These are phyloP conservation scores for Suillus alpinus DNA, from an alignment of 768 basidiomycete species.

Conservation along the genomic window DNA sequence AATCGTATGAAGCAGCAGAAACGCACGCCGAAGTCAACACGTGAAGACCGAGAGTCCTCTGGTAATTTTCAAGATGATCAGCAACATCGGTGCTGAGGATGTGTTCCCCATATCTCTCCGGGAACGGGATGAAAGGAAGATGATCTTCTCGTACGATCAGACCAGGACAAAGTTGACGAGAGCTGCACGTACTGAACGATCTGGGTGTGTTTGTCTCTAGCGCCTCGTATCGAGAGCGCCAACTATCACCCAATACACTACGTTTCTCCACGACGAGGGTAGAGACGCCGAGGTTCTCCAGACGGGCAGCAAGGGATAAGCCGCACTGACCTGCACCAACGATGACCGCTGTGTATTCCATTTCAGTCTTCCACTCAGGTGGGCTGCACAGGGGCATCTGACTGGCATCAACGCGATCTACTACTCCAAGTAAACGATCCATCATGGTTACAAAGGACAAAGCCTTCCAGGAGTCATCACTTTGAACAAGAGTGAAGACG, in stretches of 20 bases:
- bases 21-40: background rate
- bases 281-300: slow-evolving; percentile 44
- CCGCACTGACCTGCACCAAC: slow-evolving; percentile 36
- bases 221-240: slow-evolving; percentile 65
- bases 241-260: slow-evolving; percentile 56
- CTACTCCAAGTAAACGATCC: background rate
- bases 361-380: slow-evolving; percentile 12
- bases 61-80: slow-evolving; percentile 9
- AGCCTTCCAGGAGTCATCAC: slow-evolving; percentile 2
- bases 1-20: background rate
- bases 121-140: slow-evolving; percentile 6
- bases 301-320: slow-evolving; percentile 16
- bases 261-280: slow-evolving; percentile 64
- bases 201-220: slow-evolving; percentile 25
- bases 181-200: slow-evolving; percentile 3
- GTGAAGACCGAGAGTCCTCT: slow-evolving; percentile 4
- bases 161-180: background rate
- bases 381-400: background rate
- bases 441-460: slow-evolving; percentile 3
- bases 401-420: background rate
- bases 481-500: background rate
- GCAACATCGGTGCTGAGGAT: slow-evolving; percentile 5
- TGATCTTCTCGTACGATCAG: background rate
- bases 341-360: slow-evolving; percentile 42
- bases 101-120: background rate